Evolutionary conservation across 2,329 filamentous ascomycete species (phyloP).

Genomic region (Pseudogymnoascus sp.): DNA sequence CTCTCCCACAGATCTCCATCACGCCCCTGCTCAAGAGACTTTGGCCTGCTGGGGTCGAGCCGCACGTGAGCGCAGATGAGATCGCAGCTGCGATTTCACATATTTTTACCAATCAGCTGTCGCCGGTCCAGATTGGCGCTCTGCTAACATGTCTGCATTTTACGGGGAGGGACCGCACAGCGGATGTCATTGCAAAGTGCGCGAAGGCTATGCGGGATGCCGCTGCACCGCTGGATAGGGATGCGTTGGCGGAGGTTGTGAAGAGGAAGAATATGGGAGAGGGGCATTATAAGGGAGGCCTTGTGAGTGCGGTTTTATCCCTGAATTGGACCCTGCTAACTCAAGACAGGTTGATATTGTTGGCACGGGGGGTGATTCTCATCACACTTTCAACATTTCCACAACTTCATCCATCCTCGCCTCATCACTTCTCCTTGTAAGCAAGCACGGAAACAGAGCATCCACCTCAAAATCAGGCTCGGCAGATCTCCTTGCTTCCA

Average conservation of each 20-base stretch:
- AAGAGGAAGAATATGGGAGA: slow-evolving; percentile 53
- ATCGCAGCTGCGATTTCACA: slow-evolving; percentile 85
- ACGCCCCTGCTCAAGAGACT: slow-evolving; percentile 67
- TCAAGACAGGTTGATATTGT: slow-evolving; percentile 69
- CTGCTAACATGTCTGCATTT: slow-evolving; percentile 89
- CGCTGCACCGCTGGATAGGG: slow-evolving; percentile 62
- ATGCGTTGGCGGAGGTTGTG: slow-evolving; percentile 54
- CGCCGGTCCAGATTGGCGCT: slow-evolving; percentile 79
- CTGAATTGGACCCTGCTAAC: background rate
- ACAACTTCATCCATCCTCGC: slow-evolving; percentile 91
- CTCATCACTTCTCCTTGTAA: slow-evolving; percentile 74
- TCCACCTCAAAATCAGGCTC: slow-evolving; percentile 94
- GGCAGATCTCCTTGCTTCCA: slow-evolving; percentile 78
- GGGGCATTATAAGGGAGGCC: slow-evolving; percentile 71
- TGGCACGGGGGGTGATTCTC: slow-evolving; percentile 89
- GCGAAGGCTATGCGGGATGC: slow-evolving; percentile 77
- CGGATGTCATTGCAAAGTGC: slow-evolving; percentile 80
- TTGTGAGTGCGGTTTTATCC: slow-evolving; percentile 50
- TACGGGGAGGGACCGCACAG: slow-evolving; percentile 72
- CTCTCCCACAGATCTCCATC: slow-evolving; percentile 37
- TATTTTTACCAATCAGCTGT: slow-evolving; percentile 85
- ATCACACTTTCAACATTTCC: slow-evolving; percentile 97
- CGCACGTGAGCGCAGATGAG: slow-evolving; percentile 62
- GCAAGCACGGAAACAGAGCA: slow-evolving; percentile 93
- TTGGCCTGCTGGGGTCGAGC: slow-evolving; percentile 47